Evolutionary conservation across 2,329 filamentous ascomycete species (phyloP), one percentile per base, ranked within the genome.

Genomic region (Zalaria obscura): DNA sequence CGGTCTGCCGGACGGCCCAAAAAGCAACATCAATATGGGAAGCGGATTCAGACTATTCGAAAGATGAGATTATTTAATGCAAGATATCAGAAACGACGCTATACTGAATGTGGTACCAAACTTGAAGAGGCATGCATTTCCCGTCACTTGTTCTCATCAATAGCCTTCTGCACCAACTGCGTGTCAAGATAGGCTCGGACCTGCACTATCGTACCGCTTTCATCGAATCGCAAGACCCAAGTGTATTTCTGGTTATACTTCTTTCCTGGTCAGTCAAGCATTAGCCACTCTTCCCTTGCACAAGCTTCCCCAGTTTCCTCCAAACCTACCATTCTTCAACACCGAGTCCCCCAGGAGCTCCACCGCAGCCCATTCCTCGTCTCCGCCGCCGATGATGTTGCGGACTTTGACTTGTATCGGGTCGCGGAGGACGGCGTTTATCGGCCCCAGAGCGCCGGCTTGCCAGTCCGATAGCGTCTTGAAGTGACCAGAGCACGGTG

Each of bases 131-230:
- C 18, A 18, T 18, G 18, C 18, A 18, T 18, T 18, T 31, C 18
- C 4, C 39, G 42, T 4, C 31, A 41, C 25, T 45, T 34, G 39
- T 55, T 54, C 11, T 31, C 11, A 32, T 51, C 48, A 4, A 53
- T 43, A 3, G 49, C 51, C 40, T 51, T 48, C 43, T 52, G 48
- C 32, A 54, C 48, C 41, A 55, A 41, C 0, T 47, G 50, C 3
- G 50, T 52, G 35, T 55, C 51, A 27, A 55, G 45, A 42, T 54
- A 55, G 27, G 50, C 48, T 9, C 46, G 45, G 6, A 47, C 52
- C 41, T 56, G 47, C 11, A 54, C 51, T 25, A 45, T 39, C 18
- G 35, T 45, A 25, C 40, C 43, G 11, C 36, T 25, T 35, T 42
- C 40, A 35, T 45, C 37, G 32, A 45, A 45, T 9, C 43, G 39